phyloP scores from a whole-genome alignment of 352 stramenopile species.

The Aphanomyces cochlioides region DNA sequence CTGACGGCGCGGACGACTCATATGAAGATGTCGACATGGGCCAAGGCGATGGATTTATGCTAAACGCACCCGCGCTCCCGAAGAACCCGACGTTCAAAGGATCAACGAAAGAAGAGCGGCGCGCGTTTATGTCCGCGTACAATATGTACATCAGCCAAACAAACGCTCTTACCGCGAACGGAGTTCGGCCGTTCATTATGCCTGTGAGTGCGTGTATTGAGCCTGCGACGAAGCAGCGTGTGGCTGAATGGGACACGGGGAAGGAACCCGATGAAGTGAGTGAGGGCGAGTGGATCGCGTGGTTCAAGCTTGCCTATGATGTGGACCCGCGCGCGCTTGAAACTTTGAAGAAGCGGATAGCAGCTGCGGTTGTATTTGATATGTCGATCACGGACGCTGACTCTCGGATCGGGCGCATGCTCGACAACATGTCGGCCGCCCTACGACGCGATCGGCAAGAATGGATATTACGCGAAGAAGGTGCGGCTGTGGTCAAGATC shows the following conservation, averaged over 20 bases:
- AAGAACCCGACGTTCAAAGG: conserved; percentile 3
- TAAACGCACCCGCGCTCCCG: too few relatives aligned
- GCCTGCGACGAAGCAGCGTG: conserved; percentile 1
- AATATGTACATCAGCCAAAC: not conserved
- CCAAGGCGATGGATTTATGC: too few relatives aligned
- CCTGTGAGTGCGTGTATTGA: not conserved
- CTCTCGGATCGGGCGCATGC: too few relatives aligned
- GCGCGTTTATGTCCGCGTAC: not conserved
- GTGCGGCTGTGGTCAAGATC: too few relatives aligned
- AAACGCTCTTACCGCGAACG: not conserved
- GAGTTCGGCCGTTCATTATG: not conserved
- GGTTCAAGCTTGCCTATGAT: not conserved
- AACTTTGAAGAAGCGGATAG: not conserved
- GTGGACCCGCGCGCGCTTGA: not conserved
- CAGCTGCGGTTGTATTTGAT: too few relatives aligned
- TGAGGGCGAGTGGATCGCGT: not conserved
- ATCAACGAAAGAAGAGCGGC: not conserved
- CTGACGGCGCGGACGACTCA: too few relatives aligned
- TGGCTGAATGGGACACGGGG: not conserved
- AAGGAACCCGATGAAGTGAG: too few relatives aligned
- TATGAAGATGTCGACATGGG: too few relatives aligned
- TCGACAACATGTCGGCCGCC: too few relatives aligned
- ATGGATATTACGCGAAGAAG: too few relatives aligned
- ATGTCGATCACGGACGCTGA: too few relatives aligned
- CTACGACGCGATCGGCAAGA: too few relatives aligned